Base-by-base conservation (phyloP, 2,329 filamentous ascomycete genomes). In the Cordyceps tenuipes region DNA sequence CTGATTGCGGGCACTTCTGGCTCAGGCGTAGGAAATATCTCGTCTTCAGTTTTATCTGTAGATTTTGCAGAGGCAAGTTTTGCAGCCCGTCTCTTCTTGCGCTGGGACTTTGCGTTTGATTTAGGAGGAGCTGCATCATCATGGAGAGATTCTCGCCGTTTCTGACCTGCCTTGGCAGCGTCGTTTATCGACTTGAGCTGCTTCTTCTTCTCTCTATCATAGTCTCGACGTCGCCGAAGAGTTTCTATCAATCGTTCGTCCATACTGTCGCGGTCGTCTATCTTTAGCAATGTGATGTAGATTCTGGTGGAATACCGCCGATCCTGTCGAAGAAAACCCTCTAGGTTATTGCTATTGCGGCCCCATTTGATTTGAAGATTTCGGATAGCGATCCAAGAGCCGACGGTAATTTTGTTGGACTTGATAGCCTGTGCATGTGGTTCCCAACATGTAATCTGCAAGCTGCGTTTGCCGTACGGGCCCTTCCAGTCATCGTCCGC, bases 301-400 rank as follows among this genome's bases (percentile, higher is more conserved):
- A 90, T 67, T 64, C 82, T 85, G 8, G 64, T 73, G 10, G 41
- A 75, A 10, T 29, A 57, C 6, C 67, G 63, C 1, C 72, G 72
- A 65, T 94, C 89, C 56, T 79, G 78, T 64, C 87, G 85, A 23
- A 96, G 71, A 57, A 77, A 83, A 2, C 89, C 92, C 71, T 96
- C 91, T 0, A 96, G 75, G 61, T 82, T 81, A 4, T 71, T 69
- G 29, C 70, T 75, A 51, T 79, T 77, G 53, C 69, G 75, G 13
- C 81, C 81, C 21, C 73, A 74, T 63, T 87, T 90, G 63, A 91
- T 79, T 21, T 87, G 87, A 3, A 96, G 78, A 66, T 97, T 96
- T 23, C 77, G 79, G 6, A 97, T 71, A 4, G 73, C 73, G 2
- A 96, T 74, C 77, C 87, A 86, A 26, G 84, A 76, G 3, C 83